Conservation (phyloP, 352 stramenopile species). For the Lagenidium sp. region DNA sequence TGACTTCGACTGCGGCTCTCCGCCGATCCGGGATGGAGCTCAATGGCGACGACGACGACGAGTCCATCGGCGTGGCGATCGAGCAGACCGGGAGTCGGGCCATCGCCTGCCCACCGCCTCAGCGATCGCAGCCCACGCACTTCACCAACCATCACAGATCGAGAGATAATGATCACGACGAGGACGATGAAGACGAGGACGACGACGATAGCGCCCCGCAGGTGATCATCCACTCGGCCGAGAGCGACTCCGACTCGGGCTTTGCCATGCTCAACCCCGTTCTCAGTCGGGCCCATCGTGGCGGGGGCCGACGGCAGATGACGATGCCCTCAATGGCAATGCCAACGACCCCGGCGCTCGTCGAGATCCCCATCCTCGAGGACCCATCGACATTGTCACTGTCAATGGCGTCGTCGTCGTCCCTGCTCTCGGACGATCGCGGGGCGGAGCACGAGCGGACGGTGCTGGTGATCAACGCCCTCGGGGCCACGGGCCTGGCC, state of each 20-base stretch:
- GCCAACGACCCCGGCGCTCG: slow-evolving; percentile 16
- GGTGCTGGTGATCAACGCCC: slow-evolving; percentile 43
- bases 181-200: slow-evolving; percentile 18
- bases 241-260: slow-evolving; percentile 47
- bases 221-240: slow-evolving; percentile 66
- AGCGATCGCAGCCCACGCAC: too few species aligned
- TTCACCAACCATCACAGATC: too few species aligned
- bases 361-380: slow-evolving; percentile 31
- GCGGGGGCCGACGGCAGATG: slow-evolving; percentile 8
- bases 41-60: slow-evolving; percentile 43
- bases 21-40: too few species aligned
- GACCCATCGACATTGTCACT: too few species aligned
- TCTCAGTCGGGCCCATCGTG: slow-evolving; percentile 21
- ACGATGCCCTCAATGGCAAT: slow-evolving; percentile 11
- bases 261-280: slow-evolving; percentile 66
- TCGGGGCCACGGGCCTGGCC: slow-evolving; percentile 39
- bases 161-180: too few species aligned
- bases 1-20: too few species aligned
- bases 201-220: slow-evolving; percentile 24
- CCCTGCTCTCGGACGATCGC: too few species aligned
- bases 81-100: slow-evolving; percentile 5
- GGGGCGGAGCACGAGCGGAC: too few species aligned
- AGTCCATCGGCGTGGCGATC: slow-evolving; percentile 45
- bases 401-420: too few species aligned
- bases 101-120: too few species aligned